Evolutionary conservation across 1,284 basidiomycete species (phyloP).

Genomic region (Heterobasidion irregulare): DNA sequence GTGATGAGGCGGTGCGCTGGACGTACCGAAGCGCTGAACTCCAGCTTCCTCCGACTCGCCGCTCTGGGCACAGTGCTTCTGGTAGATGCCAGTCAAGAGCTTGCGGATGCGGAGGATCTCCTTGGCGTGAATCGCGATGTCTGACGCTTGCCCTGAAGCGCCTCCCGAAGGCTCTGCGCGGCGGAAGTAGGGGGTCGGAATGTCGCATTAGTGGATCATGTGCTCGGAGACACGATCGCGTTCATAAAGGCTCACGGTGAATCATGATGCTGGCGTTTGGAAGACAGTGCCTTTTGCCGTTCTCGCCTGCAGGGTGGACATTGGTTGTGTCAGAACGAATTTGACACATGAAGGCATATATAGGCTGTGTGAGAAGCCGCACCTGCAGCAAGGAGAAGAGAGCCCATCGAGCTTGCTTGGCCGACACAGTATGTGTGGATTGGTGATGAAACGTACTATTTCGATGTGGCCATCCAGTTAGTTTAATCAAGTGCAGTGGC

Average conservation of each 20-base stretch:
- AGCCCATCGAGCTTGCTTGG: constrained; percentile 91
- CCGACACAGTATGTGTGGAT: constrained; percentile 94
- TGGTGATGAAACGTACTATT: constrained; percentile 83
- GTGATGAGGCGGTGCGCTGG: background rate
- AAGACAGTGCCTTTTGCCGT: constrained; percentile 81
- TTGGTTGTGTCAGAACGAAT: constrained; percentile 3
- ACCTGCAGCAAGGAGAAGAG: constrained; percentile 80
- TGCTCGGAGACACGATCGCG: background rate
- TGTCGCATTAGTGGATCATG: background rate
- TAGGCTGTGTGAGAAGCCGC: constrained; percentile 9
- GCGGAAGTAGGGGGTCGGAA: background rate
- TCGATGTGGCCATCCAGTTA: no score
- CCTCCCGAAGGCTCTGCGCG: constrained; percentile 84
- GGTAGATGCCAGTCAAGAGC: constrained; percentile 78
- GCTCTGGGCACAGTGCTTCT: constrained; percentile 62
- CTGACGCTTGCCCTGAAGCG: constrained; percentile 86
- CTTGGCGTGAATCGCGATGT: constrained; percentile 90
- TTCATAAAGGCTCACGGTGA: constrained; percentile 60
- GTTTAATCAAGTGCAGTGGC: background rate
- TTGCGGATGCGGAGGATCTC: constrained; percentile 86
- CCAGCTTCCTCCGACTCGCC: constrained; percentile 61
- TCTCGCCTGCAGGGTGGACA: constrained; percentile 40
- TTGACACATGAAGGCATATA: background rate
- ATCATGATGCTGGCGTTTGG: constrained; percentile 96
- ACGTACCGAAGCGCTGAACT: constrained; percentile 69